Evolutionary conservation across 306 rosid species (phyloP), one percentile per base, ranked within the genome.

Genomic region (Cucurbita argyrosperma): DNA sequence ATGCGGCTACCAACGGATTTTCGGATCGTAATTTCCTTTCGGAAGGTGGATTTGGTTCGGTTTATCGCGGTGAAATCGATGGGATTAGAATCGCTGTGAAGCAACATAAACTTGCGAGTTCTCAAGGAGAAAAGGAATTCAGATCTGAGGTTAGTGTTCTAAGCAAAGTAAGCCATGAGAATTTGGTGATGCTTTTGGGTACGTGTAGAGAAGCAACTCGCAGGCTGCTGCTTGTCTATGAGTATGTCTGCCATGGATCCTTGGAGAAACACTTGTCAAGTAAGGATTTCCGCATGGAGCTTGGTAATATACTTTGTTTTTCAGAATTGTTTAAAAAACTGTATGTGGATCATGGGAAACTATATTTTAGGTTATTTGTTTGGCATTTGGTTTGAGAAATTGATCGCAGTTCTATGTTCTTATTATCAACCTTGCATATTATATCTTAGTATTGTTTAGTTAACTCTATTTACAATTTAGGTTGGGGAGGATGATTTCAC

Each of bases 31-130:
- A 87, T 67, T 93, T 74, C 72, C 67, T 93, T 53, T 90, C 96
- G 3, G 96, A 93, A 87, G 98, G 98, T 4, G 98, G 98, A 15
- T 90, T 86, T 75, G 98, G 98, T 71, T 76, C 84, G 6, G 96
- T 90, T 18, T 90, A 74, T 76, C 86, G 35, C 74, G 98, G 96
- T 23, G 73, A 82, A 35, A 15, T 88, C 5, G 60, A 85, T 54
- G 96, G 89, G 58, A 37, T 86, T 73, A 84, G 50, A 72, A 71
- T 93, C 75, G 96, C 98, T 16, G 96, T 93, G 42, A 93, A 90
- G 83, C 96, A 82, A 58, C 96, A 84, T 56, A 88, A 87, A 30
- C 78, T 52, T 46, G 83, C 87, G 73, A 89, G 93, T 82, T 57
- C 59, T 45, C 98, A 93, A 82, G 98, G 96, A 66, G 96, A 88